Evolutionary conservation across 305 asterid species (phyloP), one percentile per base, ranked within the genome.

Genomic region (Solanum chacoense): DNA sequence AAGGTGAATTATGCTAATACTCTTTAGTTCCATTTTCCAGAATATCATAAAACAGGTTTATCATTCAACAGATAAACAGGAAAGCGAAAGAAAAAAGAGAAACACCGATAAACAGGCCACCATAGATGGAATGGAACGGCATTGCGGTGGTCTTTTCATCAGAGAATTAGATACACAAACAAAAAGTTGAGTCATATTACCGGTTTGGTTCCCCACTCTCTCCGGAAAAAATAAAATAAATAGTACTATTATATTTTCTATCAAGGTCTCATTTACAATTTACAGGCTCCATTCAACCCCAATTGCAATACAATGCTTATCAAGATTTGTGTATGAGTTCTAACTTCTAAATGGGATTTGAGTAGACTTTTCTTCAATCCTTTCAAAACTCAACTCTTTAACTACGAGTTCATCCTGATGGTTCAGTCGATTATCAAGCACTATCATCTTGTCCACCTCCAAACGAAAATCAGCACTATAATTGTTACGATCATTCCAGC

Each of bases 401-500:
- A 59, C 69, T 59, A 20, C 20, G 69, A 59, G 26, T 59, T 59
- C 26, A 20, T 59, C 69, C 26, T 59, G 69, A 59, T 59, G 69
- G 69, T 20, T 59, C 24, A 59, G 26, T 59, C 69, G 69, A 59
- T 59, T 59, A 59, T 59, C 26, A 59, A 59, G 69, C 69, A 59
- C 26, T 59, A 55, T 55, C 69, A 59, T 20, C 26, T 20, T 59
- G 24, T 59, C 69, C 69, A 59, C 69, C 69, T 59, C 71, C 71
- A 63, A 63, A 63, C 12, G 28, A 63, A 63, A 63, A 22, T 20
- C 34, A 95, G 92, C 76, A 94, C 22, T 86, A 94, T 12, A 74
- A 95, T 65, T 16, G 98, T 94, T 76, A 96, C 79, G 85, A 87
- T 26, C 99, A 97, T 96, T 90, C 99, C 99, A 6, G 93, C 95